Conservation (phyloP, 2,329 filamentous ascomycete species). For the Pseudogymnoascus sp. region DNA sequence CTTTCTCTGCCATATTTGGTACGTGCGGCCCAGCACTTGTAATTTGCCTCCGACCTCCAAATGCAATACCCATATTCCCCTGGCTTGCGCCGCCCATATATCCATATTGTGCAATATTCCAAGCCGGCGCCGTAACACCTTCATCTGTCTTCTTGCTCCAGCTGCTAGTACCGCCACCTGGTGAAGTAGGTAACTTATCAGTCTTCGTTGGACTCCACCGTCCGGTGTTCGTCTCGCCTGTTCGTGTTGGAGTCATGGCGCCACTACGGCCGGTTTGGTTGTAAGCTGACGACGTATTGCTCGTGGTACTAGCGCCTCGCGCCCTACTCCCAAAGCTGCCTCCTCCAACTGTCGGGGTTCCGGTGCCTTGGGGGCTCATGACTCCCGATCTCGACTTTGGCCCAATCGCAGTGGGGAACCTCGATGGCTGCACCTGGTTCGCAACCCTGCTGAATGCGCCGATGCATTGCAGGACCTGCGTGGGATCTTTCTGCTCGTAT, state of each 20-base stretch:
- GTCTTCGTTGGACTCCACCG: constrained; percentile 57
- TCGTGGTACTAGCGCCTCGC: constrained; percentile 47
- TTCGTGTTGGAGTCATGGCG: constrained; percentile 27
- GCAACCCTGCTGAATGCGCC: constrained; percentile 86
- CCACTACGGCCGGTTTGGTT: constrained; percentile 36
- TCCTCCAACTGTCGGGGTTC: constrained; percentile 43
- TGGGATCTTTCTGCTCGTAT: constrained; percentile 90
- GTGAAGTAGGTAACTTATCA: constrained; percentile 43
- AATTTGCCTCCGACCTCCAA: constrained; percentile 87
- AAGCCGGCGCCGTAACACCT: constrained; percentile 73
- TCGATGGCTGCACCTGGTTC: constrained; percentile 61
- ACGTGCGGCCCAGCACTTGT: constrained; percentile 73
- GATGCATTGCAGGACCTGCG: constrained; percentile 90
- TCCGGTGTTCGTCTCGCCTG: constrained; percentile 39
- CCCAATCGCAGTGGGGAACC: constrained; percentile 70
- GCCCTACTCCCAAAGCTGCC: constrained; percentile 33
- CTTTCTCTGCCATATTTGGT: constrained; percentile 76
- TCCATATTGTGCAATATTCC: constrained; percentile 98
- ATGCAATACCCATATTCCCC: constrained; percentile 86
- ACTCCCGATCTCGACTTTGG: constrained; percentile 51
- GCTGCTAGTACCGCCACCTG: constrained; percentile 56
- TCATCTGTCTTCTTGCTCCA: constrained; percentile 88
- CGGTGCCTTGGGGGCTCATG: constrained; percentile 60
- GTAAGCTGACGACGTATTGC: constrained; percentile 48
- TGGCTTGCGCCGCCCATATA: constrained; percentile 98